Percentiles rank a stretch among this genome's conserved stretches.
phyloP scores from a whole-genome alignment of 257 asterid species.

The Eustoma russellianum region DNA sequence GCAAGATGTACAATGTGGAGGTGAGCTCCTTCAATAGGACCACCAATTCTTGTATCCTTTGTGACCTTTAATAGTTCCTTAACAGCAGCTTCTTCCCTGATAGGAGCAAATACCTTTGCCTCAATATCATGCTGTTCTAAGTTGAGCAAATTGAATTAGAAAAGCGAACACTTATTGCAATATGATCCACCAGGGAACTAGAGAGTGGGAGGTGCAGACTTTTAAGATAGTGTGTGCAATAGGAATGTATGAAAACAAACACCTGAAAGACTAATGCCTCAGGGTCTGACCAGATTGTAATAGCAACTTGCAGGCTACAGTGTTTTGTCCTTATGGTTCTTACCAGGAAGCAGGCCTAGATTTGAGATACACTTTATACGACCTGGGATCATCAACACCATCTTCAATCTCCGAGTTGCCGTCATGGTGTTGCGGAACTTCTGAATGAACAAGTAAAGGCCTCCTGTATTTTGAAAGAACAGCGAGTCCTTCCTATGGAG shows the following conservation, averaged over 20 bases:
- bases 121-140: too few species aligned
- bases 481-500: constrained; percentile 61
- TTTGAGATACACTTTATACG: constrained; percentile 77
- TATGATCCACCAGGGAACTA: too few species aligned
- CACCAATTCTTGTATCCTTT: constrained; percentile 60
- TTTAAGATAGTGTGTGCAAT: neutral
- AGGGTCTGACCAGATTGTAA: neutral
- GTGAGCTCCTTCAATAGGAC: constrained; percentile 88
- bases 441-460: constrained; percentile 93
- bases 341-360: constrained; percentile 85
- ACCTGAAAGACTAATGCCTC: neutral
- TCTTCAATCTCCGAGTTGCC: constrained; percentile 21
- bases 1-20: constrained; percentile 90
- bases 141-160: too few species aligned
- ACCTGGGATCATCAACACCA: constrained; percentile 39
- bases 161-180: too few species aligned
- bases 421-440: constrained; percentile 43
- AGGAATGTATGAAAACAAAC: neutral
- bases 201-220: neutral
- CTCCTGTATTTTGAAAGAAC: constrained; percentile 70
- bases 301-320: neutral
- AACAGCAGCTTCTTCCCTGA: constrained; percentile 89
- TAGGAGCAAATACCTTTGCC: too few species aligned
- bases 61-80: constrained; percentile 59
- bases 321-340: constrained; percentile 3